Evolutionary conservation across 192 early-diverging fungal genomes (phyloP), one percentile per base, ranked within the genome.

Genomic region (Spizellomyces sp.): DNA sequence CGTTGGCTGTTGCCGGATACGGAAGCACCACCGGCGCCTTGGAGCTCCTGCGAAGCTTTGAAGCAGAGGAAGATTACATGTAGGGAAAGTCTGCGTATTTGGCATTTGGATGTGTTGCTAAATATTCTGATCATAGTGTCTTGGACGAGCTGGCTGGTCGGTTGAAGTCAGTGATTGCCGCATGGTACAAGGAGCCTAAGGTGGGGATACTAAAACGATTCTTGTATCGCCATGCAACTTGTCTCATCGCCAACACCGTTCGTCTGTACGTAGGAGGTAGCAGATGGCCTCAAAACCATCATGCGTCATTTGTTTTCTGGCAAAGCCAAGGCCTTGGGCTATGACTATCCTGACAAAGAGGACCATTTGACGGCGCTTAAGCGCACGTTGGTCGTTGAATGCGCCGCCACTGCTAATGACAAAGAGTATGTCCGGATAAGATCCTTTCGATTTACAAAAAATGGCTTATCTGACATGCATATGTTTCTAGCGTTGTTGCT

Each of bases 41-140:
- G 77, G 88, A 86, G 15, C 75, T 98, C 42, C 79, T 95, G 36
- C 82, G 84, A 17, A 83, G 88, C 17, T 92, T 91, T 69, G 81
- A 84, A 50, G 80, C 84, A 52, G 96, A 97, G 77, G 84, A 88
- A 27, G 81, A 94, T 70, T 94, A 92, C 76, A 89, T 94, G n/a
- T n/a, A n/a, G n/a, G n/a, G n/a, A n/a, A n/a, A n/a, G n/a, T n/a
- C n/a, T n/a, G 73, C 74, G 45, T n/a, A 45, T 77, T 27, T 47
- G 42, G 14, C 9, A 8, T 9, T 71, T n/a, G n/a, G n/a, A n/a
- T n/a, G n/a, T 27, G 36, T 21, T 60, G 9, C 21, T 21, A 64
- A 46, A n/a, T n/a, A n/a, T n/a, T n/a, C n/a, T n/a, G n/a, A n/a
- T n/a, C n/a, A n/a, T n/a, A n/a, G n/a, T 50, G 80, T 89, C 8